Conservation (phyloP, 495 filamentous ascomycete genomes). For the Hypomontagnella monticulosa region DNA sequence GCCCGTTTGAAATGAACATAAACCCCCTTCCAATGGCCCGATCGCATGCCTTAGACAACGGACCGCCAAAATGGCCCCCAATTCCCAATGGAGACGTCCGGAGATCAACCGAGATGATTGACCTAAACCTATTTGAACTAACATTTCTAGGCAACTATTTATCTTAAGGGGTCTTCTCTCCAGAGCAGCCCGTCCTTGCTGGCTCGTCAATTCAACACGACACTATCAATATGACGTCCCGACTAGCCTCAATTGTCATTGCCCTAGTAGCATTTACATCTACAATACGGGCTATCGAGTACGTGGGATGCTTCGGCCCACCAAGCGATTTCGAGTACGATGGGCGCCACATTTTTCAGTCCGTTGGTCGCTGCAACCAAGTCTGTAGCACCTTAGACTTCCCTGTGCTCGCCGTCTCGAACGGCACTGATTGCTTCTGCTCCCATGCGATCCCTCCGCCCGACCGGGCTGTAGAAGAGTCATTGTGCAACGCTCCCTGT, state of each 20-base stretch:
- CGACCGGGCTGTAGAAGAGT: not conserved
- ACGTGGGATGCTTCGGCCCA: constrained; percentile 22
- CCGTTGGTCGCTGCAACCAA: not conserved
- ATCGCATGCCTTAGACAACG: no score
- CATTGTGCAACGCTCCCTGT: constrained; percentile 20
- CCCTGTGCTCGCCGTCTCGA: constrained; percentile 16
- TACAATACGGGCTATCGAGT: not conserved
- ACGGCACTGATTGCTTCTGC: constrained; percentile 31
- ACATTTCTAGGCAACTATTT: no score
- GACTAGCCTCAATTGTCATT: not conserved
- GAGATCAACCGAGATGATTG: no score
- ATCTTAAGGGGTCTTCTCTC: no score
- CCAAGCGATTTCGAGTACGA: constrained; percentile 2
- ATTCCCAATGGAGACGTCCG: no score
- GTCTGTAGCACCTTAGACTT: not conserved
- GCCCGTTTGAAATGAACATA: no score
- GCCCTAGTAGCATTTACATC: constrained; percentile 6
- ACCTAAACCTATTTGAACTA: no score
- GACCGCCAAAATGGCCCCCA: no score
- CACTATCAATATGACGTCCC: constrained; percentile 13
- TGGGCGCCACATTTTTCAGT: constrained; percentile 14
- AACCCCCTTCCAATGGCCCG: no score
- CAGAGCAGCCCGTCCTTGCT: no score
- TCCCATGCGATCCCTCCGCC: not conserved
- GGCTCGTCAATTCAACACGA: not conserved